These are phyloP conservation scores for Gastrolobium bilobum DNA, from an alignment of 306 rosid genomes.

Conservation along the genomic window DNA sequence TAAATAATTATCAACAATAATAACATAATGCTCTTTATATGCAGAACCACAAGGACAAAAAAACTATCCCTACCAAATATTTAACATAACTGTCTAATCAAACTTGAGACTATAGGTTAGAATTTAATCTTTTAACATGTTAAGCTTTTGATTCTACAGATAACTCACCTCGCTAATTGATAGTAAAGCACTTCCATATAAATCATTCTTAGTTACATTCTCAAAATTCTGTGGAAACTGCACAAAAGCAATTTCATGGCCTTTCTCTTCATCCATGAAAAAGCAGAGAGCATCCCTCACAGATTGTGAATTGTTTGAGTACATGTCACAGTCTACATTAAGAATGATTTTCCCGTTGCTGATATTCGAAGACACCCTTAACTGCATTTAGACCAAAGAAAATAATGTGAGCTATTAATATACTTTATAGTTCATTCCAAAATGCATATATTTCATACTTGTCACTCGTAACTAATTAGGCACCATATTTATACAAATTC, in stretches of 20 bases:
- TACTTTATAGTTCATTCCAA: background rate
- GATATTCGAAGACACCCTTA: constrained; percentile 83
- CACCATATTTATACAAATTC: no score
- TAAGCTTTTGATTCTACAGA: background rate
- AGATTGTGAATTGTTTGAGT: constrained; percentile 73
- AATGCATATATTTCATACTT: background rate
- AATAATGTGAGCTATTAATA: background rate
- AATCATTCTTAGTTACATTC: constrained; percentile 70
- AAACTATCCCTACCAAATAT: no score
- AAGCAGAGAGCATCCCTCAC: constrained; percentile 83
- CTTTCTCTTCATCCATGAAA: constrained; percentile 80
- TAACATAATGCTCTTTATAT: background rate
- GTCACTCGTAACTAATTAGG: background rate
- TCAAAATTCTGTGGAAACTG: constrained; percentile 73
- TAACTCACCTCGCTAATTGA: constrained; percentile 53
- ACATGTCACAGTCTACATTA: constrained; percentile 90
- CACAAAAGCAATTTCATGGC: constrained; percentile 76
- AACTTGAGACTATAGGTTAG: no score
- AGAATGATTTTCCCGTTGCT: constrained; percentile 81
- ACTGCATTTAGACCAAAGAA: constrained; percentile 56
- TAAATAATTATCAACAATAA: constrained; percentile 11
- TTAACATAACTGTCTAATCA: no score
- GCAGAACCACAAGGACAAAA: background rate
- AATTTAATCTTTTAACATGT: no score
- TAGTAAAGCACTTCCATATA: constrained; percentile 54